Conservation (phyloP, 352 stramenopile species). For the Peronospora farinosa region DNA sequence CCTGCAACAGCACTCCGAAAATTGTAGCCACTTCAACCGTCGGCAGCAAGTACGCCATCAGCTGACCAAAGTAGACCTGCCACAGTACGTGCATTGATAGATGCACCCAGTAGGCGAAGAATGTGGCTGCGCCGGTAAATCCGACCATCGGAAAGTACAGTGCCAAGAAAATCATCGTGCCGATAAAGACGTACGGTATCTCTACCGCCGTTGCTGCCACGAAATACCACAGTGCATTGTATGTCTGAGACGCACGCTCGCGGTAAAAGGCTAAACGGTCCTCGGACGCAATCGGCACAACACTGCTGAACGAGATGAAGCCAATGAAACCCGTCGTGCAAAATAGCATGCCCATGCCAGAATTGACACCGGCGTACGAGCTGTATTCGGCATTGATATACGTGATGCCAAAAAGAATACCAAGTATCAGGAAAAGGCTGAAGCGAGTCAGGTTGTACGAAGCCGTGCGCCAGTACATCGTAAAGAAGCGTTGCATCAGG, state of each 20-base stretch:
- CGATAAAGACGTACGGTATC: conserved; percentile 47
- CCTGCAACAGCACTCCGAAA: conserved; percentile 36
- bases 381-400: conserved; percentile 33
- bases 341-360: conserved; percentile 56
- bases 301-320: conserved; percentile 69
- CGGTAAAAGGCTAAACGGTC: conserved; percentile 90
- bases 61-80: conserved; percentile 44
- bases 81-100: conserved; percentile 43
- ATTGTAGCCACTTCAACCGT: conserved; percentile 33
- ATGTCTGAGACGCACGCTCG: conserved; percentile 87
- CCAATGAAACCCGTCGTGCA: conserved; percentile 65
- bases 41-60: conserved; percentile 40
- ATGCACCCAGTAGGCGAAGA: conserved; percentile 52
- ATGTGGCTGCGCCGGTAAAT: conserved; percentile 36
- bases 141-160: conserved; percentile 48
- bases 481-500: conserved; percentile 47
- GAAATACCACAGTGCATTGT: conserved; percentile 78
- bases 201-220: conserved; percentile 54
- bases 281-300: conserved; percentile 68
- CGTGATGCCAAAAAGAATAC: conserved; percentile 61
- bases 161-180: conserved; percentile 28
- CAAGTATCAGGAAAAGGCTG: conserved; percentile 60
- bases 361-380: conserved; percentile 44
- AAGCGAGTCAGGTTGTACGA: conserved; percentile 78
- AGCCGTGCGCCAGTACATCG: conserved; percentile 56